These are phyloP conservation scores for Phytophthora syringae DNA, from an alignment of 352 stramenopile genomes.

Conservation along the genomic window DNA sequence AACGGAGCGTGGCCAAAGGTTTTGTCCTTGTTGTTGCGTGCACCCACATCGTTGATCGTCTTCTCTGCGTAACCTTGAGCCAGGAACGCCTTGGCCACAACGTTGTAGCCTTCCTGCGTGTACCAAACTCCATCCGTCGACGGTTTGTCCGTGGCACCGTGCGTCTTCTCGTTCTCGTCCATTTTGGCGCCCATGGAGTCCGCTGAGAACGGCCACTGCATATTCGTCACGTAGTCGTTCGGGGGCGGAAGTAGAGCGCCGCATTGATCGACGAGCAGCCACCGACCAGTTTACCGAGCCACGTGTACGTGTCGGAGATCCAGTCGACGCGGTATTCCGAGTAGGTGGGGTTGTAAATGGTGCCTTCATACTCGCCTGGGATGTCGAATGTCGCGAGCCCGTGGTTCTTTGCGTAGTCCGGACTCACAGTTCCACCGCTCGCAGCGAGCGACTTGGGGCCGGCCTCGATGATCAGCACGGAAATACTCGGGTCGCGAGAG, in stretches of 20 bases:
- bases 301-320: slow-evolving; percentile 43
- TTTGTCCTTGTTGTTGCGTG: slow-evolving; percentile 65
- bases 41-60: slow-evolving; percentile 51
- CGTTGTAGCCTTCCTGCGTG: slow-evolving; percentile 57
- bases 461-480: slow-evolving; percentile 70
- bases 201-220: slow-evolving; percentile 49
- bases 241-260: slow-evolving; percentile 79
- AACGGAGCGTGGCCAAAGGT: slow-evolving; percentile 61
- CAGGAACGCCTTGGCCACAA: slow-evolving; percentile 49
- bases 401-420: slow-evolving; percentile 44
- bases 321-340: slow-evolving; percentile 54
- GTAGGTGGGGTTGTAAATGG: slow-evolving; percentile 45
- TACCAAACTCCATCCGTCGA: slow-evolving; percentile 64
- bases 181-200: slow-evolving; percentile 66
- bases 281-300: slow-evolving; percentile 78
- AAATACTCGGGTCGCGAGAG: slow-evolving; percentile 54
- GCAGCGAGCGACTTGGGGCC: slow-evolving; percentile 50
- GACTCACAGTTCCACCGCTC: slow-evolving; percentile 50
- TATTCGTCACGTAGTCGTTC: slow-evolving; percentile 55
- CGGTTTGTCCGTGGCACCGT: slow-evolving; percentile 55
- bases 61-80: slow-evolving; percentile 47
- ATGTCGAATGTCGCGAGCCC: slow-evolving; percentile 74
- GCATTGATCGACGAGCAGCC: slow-evolving; percentile 83
- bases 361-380: slow-evolving; percentile 62
- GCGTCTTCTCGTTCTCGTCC: slow-evolving; percentile 48